Percentiles rank a stretch among this genome's conserved stretches.
Conservation (phyloP, 2,329 filamentous ascomycete species). For the Metarhizium sp. region DNA sequence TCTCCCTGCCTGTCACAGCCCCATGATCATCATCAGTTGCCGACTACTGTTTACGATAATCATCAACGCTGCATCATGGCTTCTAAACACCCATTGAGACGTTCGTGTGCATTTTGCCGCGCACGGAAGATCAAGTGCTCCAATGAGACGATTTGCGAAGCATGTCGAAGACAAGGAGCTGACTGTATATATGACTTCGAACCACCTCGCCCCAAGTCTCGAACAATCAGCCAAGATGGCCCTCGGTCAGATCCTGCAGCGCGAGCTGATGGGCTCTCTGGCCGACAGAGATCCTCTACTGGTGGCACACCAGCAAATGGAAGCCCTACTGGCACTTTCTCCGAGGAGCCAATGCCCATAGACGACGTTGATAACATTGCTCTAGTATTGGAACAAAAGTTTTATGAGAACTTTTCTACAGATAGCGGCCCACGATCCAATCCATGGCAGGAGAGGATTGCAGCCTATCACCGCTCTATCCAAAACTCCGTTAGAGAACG, state of each 20-base stretch:
- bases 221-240: constrained; percentile 18
- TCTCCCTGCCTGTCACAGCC: too few species aligned
- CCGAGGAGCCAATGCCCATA: constrained; percentile 11
- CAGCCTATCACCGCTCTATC: constrained; percentile 10
- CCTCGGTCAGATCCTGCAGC: constrained; percentile 9
- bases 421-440: constrained; percentile 8
- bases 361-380: constrained; percentile 19
- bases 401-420: constrained; percentile 19
- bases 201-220: constrained; percentile 18
- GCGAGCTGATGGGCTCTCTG: constrained; percentile 9
- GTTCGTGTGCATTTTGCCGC: constrained; percentile 27
- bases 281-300: constrained; percentile 15
- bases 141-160: constrained; percentile 27
- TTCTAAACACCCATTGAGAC: constrained; percentile 13
- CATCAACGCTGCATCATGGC: background rate
- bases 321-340: constrained; percentile 13
- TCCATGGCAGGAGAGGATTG: constrained; percentile 14
- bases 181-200: constrained; percentile 30
- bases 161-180: constrained; percentile 24
- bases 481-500: constrained; percentile 7
- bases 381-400: constrained; percentile 18
- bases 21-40: too few species aligned
- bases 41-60: background rate
- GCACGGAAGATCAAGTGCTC: constrained; percentile 29
- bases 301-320: constrained; percentile 13